These are phyloP conservation scores for Apiospora phragmitis DNA, from an alignment of 2,329 filamentous ascomycete species.

Conservation along the genomic window DNA sequence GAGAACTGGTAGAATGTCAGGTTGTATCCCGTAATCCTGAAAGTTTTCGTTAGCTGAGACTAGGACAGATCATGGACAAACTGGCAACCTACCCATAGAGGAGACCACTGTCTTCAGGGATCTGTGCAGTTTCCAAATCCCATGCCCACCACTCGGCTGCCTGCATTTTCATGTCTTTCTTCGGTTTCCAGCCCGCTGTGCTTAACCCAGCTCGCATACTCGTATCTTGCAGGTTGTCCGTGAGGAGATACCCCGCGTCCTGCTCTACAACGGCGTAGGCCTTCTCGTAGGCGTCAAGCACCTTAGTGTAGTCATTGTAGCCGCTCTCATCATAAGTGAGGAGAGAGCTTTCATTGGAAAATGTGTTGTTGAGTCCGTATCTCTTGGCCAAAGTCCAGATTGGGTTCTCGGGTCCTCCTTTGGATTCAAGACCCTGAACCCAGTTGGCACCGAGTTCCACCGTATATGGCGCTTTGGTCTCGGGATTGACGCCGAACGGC, in stretches of 20 bases:
- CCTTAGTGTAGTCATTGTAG: constrained; percentile 46
- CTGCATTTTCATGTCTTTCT: constrained; percentile 53
- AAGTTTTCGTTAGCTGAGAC: background rate
- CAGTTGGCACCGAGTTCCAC: constrained; percentile 71
- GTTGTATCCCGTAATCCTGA: constrained; percentile 54
- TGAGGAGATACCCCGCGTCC: constrained; percentile 58
- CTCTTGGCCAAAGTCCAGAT: constrained; percentile 64
- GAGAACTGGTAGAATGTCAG: constrained; percentile 63
- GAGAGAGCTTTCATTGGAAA: constrained; percentile 59
- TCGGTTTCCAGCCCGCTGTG: constrained; percentile 63
- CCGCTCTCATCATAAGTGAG: constrained; percentile 62
- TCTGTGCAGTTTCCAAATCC: constrained; percentile 55
- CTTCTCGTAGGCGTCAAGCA: constrained; percentile 51
- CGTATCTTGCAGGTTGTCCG: constrained; percentile 60
- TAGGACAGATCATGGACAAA: background rate
- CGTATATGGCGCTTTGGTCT: constrained; percentile 52
- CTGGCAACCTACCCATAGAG: constrained; percentile 44
- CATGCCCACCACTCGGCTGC: constrained; percentile 60
- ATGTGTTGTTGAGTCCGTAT: constrained; percentile 53
- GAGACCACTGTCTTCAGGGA: constrained; percentile 56
- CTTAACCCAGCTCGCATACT: constrained; percentile 59
- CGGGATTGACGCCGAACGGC: constrained; percentile 49
- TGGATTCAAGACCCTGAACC: constrained; percentile 38
- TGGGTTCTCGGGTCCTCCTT: constrained; percentile 52
- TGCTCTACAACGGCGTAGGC: constrained; percentile 46